Percentiles rank a stretch among this genome's conserved stretches.
These are phyloP conservation scores for Nicotiana knightiana DNA, from an alignment of 257 asterid species.

Conservation along the genomic window DNA sequence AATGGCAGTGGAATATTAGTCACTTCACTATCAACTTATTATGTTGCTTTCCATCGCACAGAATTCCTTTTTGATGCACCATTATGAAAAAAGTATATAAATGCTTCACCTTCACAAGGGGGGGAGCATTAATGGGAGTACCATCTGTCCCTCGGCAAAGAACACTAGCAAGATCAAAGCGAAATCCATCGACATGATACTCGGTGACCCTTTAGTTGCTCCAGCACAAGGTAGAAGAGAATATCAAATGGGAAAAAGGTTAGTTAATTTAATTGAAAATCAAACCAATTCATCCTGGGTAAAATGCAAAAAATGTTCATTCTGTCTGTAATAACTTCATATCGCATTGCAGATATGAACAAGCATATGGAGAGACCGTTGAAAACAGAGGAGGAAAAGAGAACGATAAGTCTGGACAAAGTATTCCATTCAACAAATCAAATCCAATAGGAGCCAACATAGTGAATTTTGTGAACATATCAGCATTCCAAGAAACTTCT, in stretches of 20 bases:
- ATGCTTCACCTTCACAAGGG: conserved; percentile 62
- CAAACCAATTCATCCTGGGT: not conserved
- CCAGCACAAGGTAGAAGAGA: conserved; percentile 5
- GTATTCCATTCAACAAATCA: not conserved
- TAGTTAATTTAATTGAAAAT: not conserved
- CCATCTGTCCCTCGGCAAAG: conserved; percentile 97
- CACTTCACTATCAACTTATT: not conserved
- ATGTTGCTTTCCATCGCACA: not conserved
- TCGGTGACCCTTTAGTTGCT: conserved; percentile 67
- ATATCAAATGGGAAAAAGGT: conserved; percentile 8
- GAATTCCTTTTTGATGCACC: not conserved
- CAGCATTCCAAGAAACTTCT: not conserved
- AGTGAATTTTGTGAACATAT: not conserved
- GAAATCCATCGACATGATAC: conserved; percentile 96
- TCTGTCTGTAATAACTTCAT: not conserved
- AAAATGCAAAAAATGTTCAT: not conserved
- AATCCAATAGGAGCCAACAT: not conserved
- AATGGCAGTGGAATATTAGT: not conserved
- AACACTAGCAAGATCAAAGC: conserved; percentile 92
- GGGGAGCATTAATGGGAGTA: conserved; percentile 85
- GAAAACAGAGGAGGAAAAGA: not conserved
- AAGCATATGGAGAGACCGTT: not conserved
- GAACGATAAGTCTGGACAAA: not conserved
- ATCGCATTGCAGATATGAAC: not conserved
- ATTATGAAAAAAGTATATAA: not conserved